Base-by-base conservation (phyloP, 495 filamentous ascomycete genomes). In the Xylaria venustula region DNA sequence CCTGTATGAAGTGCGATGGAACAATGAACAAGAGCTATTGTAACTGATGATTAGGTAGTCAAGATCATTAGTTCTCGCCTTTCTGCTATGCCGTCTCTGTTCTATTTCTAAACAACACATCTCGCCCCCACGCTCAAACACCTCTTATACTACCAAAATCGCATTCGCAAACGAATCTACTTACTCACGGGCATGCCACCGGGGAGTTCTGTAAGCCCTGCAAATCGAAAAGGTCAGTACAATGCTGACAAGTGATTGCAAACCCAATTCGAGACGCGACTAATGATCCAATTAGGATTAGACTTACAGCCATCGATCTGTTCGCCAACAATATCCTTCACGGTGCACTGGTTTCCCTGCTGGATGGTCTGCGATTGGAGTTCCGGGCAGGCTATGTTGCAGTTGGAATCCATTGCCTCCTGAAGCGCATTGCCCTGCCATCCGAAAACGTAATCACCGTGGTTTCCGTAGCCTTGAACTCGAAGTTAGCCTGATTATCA, bases 371-470 rank as follows among this genome's bases (percentile, higher is more conserved):
- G 75, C 17, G 70, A 64, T 70, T 69, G 66, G 58, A 78, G 69
- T 26, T 73, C 67, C 7, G 73, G 71, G 47, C 68, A 71, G 46
- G 67, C 70, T 53, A 70, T 71, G 44, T 75, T 68, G 59, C 71
- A 76, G 61, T 72, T 71, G 45, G 62, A 57, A 54, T 77, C 70
- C 74, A 76, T 77, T 7, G 72, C 73, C n/a, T 57, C 65, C 52
- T 76, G 74, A 23, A 76, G 63, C 1, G 69, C 69, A 44, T 74
- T 52, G 23, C 69, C 73, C 61, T 77, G 76, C 75, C 76, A 77
- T 12, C 75, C 73, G 54, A 77, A 77, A 1, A 77, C 63, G 40
- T 77, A 76, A 60, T 78, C 73, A 4, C 74, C 76, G 63, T 78
- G 75, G 45, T 71, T 71, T 0, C 72, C 71, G 60, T 71, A 76